phyloP scores from a whole-genome alignment of 2,329 filamentous ascomycete species.

The Fusarium hostae region DNA sequence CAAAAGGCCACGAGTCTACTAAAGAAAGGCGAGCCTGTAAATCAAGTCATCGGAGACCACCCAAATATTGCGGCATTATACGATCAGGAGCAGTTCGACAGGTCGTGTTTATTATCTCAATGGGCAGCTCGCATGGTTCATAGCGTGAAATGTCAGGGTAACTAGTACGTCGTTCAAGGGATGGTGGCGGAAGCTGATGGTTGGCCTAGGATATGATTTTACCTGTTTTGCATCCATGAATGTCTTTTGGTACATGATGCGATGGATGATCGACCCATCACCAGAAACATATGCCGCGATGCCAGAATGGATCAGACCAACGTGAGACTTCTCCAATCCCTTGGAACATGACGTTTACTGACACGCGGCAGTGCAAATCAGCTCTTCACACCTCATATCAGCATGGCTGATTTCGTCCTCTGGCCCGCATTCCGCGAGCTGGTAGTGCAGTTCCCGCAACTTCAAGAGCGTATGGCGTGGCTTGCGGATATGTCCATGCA shows the following conservation, averaged over 20 bases:
- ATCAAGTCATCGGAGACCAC: background rate
- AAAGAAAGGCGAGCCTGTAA: fast-evolving
- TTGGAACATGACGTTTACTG: fast-evolving
- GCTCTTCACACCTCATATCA: slow-evolving; percentile 14
- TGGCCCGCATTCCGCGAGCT: slow-evolving; percentile 20
- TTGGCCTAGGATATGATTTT: slow-evolving; percentile 1
- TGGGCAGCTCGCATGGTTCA: slow-evolving; percentile 30
- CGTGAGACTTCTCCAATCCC: fast-evolving
- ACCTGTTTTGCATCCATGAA: slow-evolving; percentile 18
- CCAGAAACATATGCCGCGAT: slow-evolving; percentile 19
- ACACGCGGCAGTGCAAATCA: background rate
- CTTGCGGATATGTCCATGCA: background rate
- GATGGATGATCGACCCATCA: slow-evolving; percentile 16
- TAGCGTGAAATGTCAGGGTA: slow-evolving; percentile 18
- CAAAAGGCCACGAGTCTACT: background rate
- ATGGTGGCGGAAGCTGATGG: fast-evolving
- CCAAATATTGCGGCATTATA: slow-evolving; percentile 19
- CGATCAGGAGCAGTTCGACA: slow-evolving; percentile 7
- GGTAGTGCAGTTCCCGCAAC: slow-evolving; percentile 5
- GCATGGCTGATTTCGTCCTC: slow-evolving; percentile 16
- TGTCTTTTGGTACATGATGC: slow-evolving; percentile 25
- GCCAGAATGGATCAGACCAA: slow-evolving; percentile 27
- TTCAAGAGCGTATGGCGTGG: slow-evolving; percentile 29
- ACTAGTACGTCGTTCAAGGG: fast-evolving
- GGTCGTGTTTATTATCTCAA: slow-evolving; percentile 10